Base-by-base conservation (phyloP, 805 yeast genomes). In the Lachancea mirantina region DNA sequence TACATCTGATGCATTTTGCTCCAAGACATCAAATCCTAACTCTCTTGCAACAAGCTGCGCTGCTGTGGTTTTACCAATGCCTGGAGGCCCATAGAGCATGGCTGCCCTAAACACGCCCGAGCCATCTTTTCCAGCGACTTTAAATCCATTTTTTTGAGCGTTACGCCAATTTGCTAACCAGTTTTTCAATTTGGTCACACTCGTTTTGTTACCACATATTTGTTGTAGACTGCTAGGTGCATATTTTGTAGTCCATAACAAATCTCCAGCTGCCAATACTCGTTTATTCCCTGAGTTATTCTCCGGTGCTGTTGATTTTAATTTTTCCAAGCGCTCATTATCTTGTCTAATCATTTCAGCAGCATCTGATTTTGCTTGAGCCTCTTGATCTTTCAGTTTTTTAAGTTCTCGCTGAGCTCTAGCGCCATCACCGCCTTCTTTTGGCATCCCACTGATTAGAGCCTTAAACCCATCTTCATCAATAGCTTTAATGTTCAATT, bases 221-320 rank as follows among this genome's bases (percentile, higher is more conserved):
- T 89, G 96, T 23, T 65, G 64, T 28, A 81, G 39, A 22, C 67
- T 67, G 1, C 74, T 70, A 7, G 99, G 99, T 0, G 97, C 97
- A 57, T 92, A 84, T 54, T 77, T 85, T 4, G 75, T 80, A 0
- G 99, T 92, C 98, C 98, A 92, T 36, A 92, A 62, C 47, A 78
- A 79, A 34, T 78, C 84, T 31, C 67, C 65, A 15, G 49, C 59
- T 16, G 46, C 34, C 19, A 32, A 25, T 19, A 45, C 50, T 4
- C 43, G 46, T 9, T 34, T 39, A 11, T 39, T 46, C 23, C 40
- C 38, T 19, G 40, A 35, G 23, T 28, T 21, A 14, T 34, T 43
- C 4, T 62, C 60, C 10, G 59, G 38, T 16, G 40, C 38, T 24
- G 39, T 43, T 1, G 55, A 52, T 24, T 44, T 50, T 9, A 50